Evolutionary conservation across 495 filamentous ascomycete species (phyloP).

Genomic region (Aspergillus egyptiacus): DNA sequence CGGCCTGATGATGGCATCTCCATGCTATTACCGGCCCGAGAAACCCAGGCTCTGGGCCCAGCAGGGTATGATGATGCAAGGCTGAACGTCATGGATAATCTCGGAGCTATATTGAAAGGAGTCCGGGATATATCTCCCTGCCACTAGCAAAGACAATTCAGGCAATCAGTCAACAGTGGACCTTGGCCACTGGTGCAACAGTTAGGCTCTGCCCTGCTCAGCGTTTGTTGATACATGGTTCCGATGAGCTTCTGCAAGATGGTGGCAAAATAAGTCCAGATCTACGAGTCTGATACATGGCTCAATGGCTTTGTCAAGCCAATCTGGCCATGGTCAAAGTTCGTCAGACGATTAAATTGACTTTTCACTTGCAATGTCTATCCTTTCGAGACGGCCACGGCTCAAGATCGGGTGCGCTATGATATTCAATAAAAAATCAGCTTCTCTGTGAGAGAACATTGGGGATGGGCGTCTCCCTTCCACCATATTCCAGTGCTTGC

Average conservation of each 20-base stretch:
- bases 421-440: too few species aligned
- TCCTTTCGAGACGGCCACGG: too few species aligned
- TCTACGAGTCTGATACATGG: conserved; percentile 11
- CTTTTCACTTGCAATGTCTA: too few species aligned
- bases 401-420: too few species aligned
- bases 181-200: conserved; percentile 8
- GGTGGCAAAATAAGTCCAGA: conserved; percentile 3
- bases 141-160: conserved; percentile 9
- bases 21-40: conserved; percentile 13
- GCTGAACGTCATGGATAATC: conserved; percentile 19
- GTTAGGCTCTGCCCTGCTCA: conserved; percentile 13
- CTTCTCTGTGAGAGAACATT: too few species aligned
- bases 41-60: conserved; percentile 16
- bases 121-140: conserved; percentile 1
- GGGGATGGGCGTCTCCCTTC: too few species aligned
- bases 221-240: conserved; percentile 14
- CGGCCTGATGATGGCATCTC: conserved; percentile 2
- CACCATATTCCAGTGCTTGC: not conserved
- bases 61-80: conserved; percentile 1
- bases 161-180: conserved; percentile 18
- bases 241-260: conserved; percentile 6
- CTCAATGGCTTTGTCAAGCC: not conserved
- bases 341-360: not conserved
- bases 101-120: conserved; percentile 11
- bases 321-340: not conserved